A percentile compares a stretch with the other conserved stretches of the same genome.
These are phyloP conservation scores for Termitomyces sp. DNA, from an alignment of 768 basidiomycete genomes.

Conservation along the genomic window DNA sequence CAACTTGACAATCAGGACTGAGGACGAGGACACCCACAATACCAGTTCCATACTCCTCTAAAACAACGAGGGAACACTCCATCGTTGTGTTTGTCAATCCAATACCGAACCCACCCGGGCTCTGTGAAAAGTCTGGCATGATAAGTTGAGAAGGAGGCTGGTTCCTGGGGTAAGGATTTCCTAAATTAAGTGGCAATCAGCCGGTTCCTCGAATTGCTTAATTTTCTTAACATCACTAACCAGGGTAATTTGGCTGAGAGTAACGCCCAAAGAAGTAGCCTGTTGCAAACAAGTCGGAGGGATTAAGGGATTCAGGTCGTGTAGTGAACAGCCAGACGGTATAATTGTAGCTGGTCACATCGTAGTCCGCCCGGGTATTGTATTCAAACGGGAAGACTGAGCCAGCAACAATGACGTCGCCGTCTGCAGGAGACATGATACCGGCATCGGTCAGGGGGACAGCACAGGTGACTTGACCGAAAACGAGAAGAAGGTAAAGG, in stretches of 20 bases:
- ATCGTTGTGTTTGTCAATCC: conserved; percentile 25
- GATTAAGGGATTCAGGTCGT: conserved; percentile 18
- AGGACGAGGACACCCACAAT: conserved; percentile 17
- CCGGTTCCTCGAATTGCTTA: background rate
- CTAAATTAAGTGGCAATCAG: conserved; percentile 15
- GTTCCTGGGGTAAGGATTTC: conserved; percentile 34
- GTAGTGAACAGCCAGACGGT: conserved; percentile 36
- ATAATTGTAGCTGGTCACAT: conserved; percentile 34
- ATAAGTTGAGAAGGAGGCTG: conserved; percentile 31
- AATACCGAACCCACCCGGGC: conserved; percentile 33
- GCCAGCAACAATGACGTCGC: conserved; percentile 34
- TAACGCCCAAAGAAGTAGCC: conserved; percentile 42
- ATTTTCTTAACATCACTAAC: conserved; percentile 14
- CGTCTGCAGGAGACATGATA: conserved; percentile 21
- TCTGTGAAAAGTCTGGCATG: conserved; percentile 42
- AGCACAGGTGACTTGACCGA: background rate
- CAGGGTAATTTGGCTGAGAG: conserved; percentile 38
- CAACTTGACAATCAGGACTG: background rate
- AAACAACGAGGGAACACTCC: conserved; percentile 30
- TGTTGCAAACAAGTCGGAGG: conserved; percentile 25
- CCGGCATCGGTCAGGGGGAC: background rate
- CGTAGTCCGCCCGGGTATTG: conserved; percentile 33
- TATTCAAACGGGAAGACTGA: conserved; percentile 36
- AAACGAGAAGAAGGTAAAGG: background rate
- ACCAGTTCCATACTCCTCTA: conserved; percentile 40